These are phyloP conservation scores for Sclerotiophoma versabilis DNA, from an alignment of 2,329 filamentous ascomycete species.

Conservation along the genomic window DNA sequence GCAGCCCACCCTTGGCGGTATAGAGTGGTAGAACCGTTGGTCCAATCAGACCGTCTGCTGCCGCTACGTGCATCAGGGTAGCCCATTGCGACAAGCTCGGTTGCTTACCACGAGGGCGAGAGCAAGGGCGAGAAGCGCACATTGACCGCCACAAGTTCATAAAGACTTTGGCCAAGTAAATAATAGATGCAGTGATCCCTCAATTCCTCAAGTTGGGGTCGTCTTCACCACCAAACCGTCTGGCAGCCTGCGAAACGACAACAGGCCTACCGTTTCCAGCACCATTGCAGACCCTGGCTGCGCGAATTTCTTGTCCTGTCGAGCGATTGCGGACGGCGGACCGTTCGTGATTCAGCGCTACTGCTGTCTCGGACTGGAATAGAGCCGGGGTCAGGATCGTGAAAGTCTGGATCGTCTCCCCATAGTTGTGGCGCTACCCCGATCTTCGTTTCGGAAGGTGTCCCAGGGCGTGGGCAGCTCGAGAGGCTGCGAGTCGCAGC, in stretches of 20 bases:
- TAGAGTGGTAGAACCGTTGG: background rate
- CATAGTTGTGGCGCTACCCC: constrained; percentile 15
- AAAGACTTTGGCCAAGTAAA: background rate
- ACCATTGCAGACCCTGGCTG: constrained; percentile 5
- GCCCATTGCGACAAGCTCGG: constrained; percentile 9
- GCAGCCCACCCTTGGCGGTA: constrained; percentile 4
- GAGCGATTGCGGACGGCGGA: constrained; percentile 6
- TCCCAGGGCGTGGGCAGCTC: constrained; percentile 7
- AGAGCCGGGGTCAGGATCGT: constrained; percentile 2
- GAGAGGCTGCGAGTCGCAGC: background rate
- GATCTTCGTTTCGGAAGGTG: constrained; percentile 27
- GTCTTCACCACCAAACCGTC: background rate
- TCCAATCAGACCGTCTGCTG: constrained; percentile 13
- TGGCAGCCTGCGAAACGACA: constrained; percentile 3
- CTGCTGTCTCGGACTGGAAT: constrained; percentile 8
- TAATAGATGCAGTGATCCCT: background rate
- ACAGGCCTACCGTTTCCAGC: background rate
- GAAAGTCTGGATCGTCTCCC: constrained; percentile 22
- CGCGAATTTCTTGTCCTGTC: constrained; percentile 14
- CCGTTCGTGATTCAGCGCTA: constrained; percentile 13
- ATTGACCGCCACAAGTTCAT: background rate
- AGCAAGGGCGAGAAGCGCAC: background rate
- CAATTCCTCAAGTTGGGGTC: background rate
- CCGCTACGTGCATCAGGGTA: constrained; percentile 12
- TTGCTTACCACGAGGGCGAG: constrained; percentile 2